These are phyloP conservation scores for Arthrobotrys musiformis DNA, from an alignment of 2,329 filamentous ascomycete species.

Conservation along the genomic window DNA sequence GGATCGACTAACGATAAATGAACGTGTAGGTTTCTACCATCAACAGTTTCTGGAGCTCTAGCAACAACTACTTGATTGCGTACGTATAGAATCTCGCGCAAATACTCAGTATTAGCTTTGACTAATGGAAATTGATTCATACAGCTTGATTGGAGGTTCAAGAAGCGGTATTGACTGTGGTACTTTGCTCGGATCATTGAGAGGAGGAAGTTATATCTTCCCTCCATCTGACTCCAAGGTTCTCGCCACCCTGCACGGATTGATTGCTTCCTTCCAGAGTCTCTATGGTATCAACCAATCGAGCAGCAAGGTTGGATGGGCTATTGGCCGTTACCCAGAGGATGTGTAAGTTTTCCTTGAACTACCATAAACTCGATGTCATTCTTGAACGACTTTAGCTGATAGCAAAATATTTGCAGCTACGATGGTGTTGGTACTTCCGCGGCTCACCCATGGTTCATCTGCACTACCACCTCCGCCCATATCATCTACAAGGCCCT, in stretches of 20 bases:
- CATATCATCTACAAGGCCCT: slow-evolving; percentile 82
- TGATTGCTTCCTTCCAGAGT: slow-evolving; percentile 78
- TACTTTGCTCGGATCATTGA: slow-evolving; percentile 75
- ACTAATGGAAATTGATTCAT: not conserved
- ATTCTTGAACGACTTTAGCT: no score
- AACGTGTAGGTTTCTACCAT: slow-evolving; percentile 69
- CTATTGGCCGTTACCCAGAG: slow-evolving; percentile 76
- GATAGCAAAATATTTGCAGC: not conserved
- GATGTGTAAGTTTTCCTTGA: slow-evolving; percentile 65
- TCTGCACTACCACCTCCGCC: slow-evolving; percentile 79
- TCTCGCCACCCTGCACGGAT: slow-evolving; percentile 79
- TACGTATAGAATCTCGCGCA: not conserved
- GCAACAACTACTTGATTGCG: slow-evolving; percentile 70
- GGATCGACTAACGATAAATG: not conserved
- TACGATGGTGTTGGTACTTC: slow-evolving; percentile 73
- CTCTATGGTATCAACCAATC: slow-evolving; percentile 75
- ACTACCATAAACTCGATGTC: no score
- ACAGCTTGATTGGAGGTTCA: slow-evolving; percentile 72
- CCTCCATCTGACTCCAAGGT: slow-evolving; percentile 74
- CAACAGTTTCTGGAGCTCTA: slow-evolving; percentile 77
- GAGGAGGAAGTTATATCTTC: slow-evolving; percentile 79
- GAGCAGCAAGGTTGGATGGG: slow-evolving; percentile 63
- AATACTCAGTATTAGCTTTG: not conserved
- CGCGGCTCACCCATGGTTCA: slow-evolving; percentile 77
- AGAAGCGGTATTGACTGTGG: slow-evolving; percentile 78